Conservation (phyloP, 2,329 filamentous ascomycete species). For the Chaetoscypha palmicola region DNA sequence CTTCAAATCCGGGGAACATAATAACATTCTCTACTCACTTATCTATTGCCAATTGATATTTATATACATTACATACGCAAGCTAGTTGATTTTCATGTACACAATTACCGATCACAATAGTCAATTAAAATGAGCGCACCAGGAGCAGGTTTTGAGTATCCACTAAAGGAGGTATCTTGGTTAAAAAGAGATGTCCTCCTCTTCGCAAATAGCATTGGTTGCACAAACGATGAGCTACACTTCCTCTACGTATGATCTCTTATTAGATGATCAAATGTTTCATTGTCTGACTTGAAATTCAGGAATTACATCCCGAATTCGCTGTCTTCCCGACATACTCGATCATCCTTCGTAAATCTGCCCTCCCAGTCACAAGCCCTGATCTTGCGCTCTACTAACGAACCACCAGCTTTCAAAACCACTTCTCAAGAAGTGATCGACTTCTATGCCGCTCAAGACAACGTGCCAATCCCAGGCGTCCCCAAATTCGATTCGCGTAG, state of each 20-base stretch:
- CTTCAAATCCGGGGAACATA: neutral
- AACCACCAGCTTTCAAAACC: constrained; percentile 53
- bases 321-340: constrained; percentile 70
- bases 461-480: constrained; percentile 53
- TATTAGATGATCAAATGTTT: no score
- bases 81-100: neutral
- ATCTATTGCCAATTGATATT: no score
- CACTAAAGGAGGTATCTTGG: constrained; percentile 70
- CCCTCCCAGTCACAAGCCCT: neutral
- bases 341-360: constrained; percentile 21
- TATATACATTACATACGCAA: neutral
- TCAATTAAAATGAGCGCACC: constrained; percentile 27
- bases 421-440: constrained; percentile 60
- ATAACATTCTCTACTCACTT: no score
- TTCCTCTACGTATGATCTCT: constrained; percentile 79
- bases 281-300: constrained; percentile 4
- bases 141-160: constrained; percentile 73
- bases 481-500: constrained; percentile 57
- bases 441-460: constrained; percentile 55
- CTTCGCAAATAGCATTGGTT: constrained; percentile 85
- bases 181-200: constrained; percentile 80
- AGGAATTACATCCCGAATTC: constrained; percentile 86
- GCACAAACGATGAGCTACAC: constrained; percentile 76
- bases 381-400: constrained; percentile 7
- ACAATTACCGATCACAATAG: neutral